These are phyloP conservation scores for Colletotrichum scovillei DNA, from an alignment of 2,329 filamentous ascomycete genomes.

Conservation along the genomic window DNA sequence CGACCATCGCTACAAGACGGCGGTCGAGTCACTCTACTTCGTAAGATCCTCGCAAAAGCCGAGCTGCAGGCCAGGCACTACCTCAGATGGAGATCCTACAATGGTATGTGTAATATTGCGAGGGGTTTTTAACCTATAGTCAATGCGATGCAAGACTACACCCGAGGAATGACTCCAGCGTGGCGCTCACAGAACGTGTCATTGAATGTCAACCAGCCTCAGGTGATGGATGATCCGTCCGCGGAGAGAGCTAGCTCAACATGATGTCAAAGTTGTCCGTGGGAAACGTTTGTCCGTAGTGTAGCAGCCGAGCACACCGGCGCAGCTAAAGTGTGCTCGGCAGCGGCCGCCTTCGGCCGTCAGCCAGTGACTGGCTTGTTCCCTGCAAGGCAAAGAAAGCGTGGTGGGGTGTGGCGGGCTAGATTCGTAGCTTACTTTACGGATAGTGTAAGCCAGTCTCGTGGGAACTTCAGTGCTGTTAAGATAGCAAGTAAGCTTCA, in stretches of 20 bases:
- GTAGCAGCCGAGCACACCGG: constrained; percentile 4
- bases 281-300: not conserved
- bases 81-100: not conserved
- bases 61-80: not conserved
- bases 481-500: not conserved
- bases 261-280: not conserved
- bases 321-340: not conserved
- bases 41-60: not conserved
- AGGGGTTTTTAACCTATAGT: not conserved
- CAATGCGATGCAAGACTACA: not conserved
- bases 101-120: not conserved
- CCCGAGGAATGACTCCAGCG: not conserved
- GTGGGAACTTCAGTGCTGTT: constrained; percentile 5
- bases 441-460: constrained; percentile 17
- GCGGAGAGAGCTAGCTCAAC: not conserved
- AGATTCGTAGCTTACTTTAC: not conserved
- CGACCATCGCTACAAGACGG: not conserved
- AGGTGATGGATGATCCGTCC: not conserved
- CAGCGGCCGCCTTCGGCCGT: constrained; percentile 13
- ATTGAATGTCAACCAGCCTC: not conserved
- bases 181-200: not conserved
- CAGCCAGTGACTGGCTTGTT: constrained; percentile 8
- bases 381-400: constrained; percentile 13
- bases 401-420: not conserved
- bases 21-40: not conserved